Conservation (phyloP, 805 yeast species). For the Spencermartinsiella europaea region DNA sequence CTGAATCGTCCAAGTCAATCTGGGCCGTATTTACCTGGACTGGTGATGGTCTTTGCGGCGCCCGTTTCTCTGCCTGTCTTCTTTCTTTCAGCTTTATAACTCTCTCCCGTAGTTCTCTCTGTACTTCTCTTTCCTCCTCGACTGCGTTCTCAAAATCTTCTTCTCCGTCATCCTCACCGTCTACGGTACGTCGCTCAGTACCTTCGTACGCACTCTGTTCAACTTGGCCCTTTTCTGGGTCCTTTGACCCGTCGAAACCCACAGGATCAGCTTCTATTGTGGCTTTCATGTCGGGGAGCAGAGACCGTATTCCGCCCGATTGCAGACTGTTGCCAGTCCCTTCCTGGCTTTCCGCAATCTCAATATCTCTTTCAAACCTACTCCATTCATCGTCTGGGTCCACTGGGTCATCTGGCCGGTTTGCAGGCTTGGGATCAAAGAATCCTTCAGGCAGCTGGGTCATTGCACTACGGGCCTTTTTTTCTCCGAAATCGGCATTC, state of each 20-base stretch:
- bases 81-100: constrained; percentile 9
- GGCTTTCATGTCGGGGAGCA: neutral
- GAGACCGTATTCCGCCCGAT: neutral
- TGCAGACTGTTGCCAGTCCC: neutral
- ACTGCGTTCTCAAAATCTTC: constrained; percentile 7
- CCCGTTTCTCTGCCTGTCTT: constrained; percentile 1
- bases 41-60: neutral
- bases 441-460: constrained; percentile 2
- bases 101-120: constrained; percentile 9
- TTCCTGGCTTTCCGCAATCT: neutral
- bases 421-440: constrained; percentile 1
- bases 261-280: constrained; percentile 11
- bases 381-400: constrained; percentile 16
- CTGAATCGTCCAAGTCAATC: constrained; percentile 8
- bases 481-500: too few relatives aligned
- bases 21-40: too few relatives aligned
- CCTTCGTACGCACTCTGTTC: neutral
- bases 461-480: too few relatives aligned
- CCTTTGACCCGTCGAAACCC: neutral
- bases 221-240: neutral
- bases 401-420: neutral
- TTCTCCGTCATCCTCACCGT: constrained; percentile 3
- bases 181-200: neutral
- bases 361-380: constrained; percentile 12
- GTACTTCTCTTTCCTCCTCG: constrained; percentile 11